phyloP scores from a whole-genome alignment of 2,329 filamentous ascomycete genomes.

The Immersiporthe knoxdaviesiana region DNA sequence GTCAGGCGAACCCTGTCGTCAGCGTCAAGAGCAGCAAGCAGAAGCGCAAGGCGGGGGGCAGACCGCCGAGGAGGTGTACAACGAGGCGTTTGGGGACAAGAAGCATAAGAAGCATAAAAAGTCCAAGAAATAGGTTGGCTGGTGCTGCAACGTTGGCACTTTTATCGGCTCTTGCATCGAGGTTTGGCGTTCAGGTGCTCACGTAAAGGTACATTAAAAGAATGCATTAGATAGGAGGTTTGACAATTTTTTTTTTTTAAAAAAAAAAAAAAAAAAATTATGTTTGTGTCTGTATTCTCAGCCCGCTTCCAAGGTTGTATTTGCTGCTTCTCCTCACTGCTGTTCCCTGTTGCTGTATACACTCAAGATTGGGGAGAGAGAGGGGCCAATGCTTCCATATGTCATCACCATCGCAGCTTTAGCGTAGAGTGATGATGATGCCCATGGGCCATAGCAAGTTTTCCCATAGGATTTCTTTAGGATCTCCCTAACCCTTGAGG shows the following conservation, averaged over 20 bases:
- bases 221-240: neutral
- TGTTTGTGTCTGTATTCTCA: no score
- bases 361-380: neutral
- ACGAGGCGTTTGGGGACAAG: conserved; percentile 60
- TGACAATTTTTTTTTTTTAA: no score
- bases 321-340: neutral
- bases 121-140: conserved; percentile 42
- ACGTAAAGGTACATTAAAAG: neutral
- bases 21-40: conserved; percentile 78
- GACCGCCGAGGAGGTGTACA: conserved; percentile 63
- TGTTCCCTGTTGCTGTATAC: neutral
- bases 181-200: conserved; percentile 5
- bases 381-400: neutral
- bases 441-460: neutral
- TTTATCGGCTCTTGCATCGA: conserved; percentile 5
- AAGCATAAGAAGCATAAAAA: conserved; percentile 60
- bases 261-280: neutral
- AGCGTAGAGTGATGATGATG: neutral
- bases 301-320: neutral
- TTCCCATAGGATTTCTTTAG: neutral
- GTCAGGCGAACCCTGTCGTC: conserved; percentile 66
- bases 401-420: neutral
- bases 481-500: neutral
- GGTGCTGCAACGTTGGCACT: neutral
- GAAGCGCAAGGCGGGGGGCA: conserved; percentile 72